Conservation (phyloP, 805 yeast genomes). For the Kluyveromyces aestuarii region DNA sequence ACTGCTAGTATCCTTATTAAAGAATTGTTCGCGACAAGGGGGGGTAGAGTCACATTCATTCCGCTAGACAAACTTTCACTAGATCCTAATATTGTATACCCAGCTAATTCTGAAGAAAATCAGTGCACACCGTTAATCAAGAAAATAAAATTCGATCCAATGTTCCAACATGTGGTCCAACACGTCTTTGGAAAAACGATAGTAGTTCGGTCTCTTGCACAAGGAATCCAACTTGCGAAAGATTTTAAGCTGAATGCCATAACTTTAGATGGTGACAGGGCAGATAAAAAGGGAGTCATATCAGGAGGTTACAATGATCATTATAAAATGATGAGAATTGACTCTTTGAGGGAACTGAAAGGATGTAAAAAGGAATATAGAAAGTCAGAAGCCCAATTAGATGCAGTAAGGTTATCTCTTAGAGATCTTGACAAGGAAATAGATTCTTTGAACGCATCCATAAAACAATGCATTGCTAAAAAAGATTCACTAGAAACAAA, state of each 20-base stretch:
- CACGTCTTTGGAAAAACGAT: conserved; percentile 78
- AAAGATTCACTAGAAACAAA: conserved; percentile 37
- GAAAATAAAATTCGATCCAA: conserved; percentile 55
- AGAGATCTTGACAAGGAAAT: conserved; percentile 42
- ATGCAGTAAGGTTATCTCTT: conserved; percentile 33
- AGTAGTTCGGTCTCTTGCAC: conserved; percentile 60
- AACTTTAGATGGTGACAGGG: conserved; percentile 87
- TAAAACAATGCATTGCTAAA: conserved; percentile 26
- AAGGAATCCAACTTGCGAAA: conserved; percentile 60
- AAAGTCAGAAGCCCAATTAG: conserved; percentile 31
- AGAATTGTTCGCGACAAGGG: conserved; percentile 55
- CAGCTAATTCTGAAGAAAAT: conserved; percentile 45
- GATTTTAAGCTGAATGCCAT: conserved; percentile 59
- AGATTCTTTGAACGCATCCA: conserved; percentile 38
- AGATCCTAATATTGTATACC: conserved; percentile 39
- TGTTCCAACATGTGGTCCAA: conserved; percentile 54
- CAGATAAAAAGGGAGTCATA: conserved; percentile 73
- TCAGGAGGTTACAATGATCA: conserved; percentile 80
- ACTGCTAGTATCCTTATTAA: conserved; percentile 77
- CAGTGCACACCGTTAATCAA: conserved; percentile 65
- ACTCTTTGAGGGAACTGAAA: conserved; percentile 50
- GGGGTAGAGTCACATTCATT: conserved; percentile 85
- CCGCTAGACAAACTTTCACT: conserved; percentile 63
- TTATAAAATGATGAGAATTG: conserved; percentile 56
- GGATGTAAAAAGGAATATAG: conserved; percentile 32